phyloP scores from a whole-genome alignment of 306 rosid genomes.

The Alnus rubra region DNA sequence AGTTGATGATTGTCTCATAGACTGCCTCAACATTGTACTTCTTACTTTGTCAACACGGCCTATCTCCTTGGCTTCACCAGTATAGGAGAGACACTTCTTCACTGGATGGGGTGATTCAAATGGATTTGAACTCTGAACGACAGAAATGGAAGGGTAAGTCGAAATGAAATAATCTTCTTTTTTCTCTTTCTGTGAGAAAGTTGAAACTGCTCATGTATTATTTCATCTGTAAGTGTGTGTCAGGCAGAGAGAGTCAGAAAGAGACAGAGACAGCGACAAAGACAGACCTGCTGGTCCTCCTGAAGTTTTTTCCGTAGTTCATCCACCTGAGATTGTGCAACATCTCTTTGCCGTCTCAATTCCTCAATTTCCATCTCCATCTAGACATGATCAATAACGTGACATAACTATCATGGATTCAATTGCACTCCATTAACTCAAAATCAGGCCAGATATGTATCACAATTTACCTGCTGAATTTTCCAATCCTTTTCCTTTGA shows the following conservation, averaged over 20 bases:
- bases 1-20: constrained; percentile 88
- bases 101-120: constrained; percentile 60
- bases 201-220: neutral
- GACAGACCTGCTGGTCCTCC: constrained; percentile 72
- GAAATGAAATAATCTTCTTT: no score
- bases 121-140: constrained; percentile 55
- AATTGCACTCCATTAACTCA: constrained; percentile 1
- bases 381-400: constrained; percentile 40
- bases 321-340: constrained; percentile 80
- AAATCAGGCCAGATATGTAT: neutral
- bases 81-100: constrained; percentile 88
- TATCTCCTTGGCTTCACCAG: constrained; percentile 56
- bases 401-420: constrained; percentile 15
- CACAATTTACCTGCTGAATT: constrained; percentile 80
- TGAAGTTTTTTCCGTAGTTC: constrained; percentile 77
- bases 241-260: neutral
- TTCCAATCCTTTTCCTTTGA: constrained; percentile 76
- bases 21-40: constrained; percentile 73
- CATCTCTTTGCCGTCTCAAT: constrained; percentile 84
- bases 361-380: constrained; percentile 99
- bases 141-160: constrained; percentile 13
- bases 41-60: constrained; percentile 54
- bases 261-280: constrained; percentile 8
- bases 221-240: neutral
- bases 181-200: neutral